These are phyloP conservation scores for Gymnopilus dilepis DNA, from an alignment of 768 basidiomycete species.

Conservation along the genomic window DNA sequence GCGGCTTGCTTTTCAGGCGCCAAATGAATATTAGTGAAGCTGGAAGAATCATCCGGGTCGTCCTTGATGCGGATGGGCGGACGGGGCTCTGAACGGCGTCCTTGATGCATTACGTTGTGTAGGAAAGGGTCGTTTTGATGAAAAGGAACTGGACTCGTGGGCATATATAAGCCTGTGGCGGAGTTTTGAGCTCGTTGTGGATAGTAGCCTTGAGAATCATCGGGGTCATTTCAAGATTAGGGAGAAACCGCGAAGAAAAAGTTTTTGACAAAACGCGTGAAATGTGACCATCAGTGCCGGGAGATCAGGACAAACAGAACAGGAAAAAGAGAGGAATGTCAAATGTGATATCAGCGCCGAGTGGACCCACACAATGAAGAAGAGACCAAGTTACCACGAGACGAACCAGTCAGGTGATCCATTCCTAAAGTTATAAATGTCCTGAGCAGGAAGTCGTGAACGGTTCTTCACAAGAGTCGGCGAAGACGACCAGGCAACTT, in stretches of 20 bases:
- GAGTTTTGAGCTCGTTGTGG: background rate
- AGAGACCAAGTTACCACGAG: background rate
- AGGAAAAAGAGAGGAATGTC: background rate
- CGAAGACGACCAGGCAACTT: background rate
- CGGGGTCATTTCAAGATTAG: background rate
- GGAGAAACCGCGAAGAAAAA: no score
- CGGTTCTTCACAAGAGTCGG: background rate
- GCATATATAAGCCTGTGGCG: background rate
- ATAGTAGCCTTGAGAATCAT: background rate
- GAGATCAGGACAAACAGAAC: background rate
- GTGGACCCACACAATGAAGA: conserved; percentile 8
- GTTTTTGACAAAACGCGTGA: background rate
- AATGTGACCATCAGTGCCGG: conserved; percentile 1
- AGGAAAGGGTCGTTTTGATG: background rate
- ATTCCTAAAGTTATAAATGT: background rate
- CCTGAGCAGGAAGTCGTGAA: background rate
- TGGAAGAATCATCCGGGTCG: background rate
- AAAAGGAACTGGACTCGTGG: background rate
- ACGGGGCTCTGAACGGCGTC: background rate
- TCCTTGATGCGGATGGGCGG: background rate
- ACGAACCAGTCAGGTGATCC: background rate
- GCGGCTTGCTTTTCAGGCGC: background rate
- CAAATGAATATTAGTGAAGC: background rate
- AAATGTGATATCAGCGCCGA: conserved; percentile 7
- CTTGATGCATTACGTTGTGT: background rate